phyloP scores from a whole-genome alignment of 805 yeast genomes.

The Metschnikowia arizonensis region DNA sequence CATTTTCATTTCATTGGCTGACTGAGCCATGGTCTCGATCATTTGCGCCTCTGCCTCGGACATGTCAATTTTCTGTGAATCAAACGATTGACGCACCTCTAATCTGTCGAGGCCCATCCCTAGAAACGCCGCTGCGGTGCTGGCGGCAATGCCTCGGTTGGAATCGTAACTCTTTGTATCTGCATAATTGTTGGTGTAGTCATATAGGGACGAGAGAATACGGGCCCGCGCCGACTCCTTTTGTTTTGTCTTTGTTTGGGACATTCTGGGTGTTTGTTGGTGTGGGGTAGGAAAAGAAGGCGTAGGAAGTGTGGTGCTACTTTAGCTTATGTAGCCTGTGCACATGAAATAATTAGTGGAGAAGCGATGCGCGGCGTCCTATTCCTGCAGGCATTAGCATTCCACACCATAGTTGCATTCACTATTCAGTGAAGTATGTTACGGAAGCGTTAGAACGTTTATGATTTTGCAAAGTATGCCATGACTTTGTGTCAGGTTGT shows the following conservation, averaged over 20 bases:
- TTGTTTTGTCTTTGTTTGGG: slow-evolving; percentile 5
- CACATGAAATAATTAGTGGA: slow-evolving; percentile 5
- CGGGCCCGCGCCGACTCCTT: slow-evolving; percentile 10
- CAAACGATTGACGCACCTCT: slow-evolving; percentile 4
- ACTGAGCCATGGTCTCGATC: slow-evolving; percentile 27
- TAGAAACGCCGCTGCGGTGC: slow-evolving; percentile 34
- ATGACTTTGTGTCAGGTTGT: too few relatives aligned
- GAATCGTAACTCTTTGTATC: slow-evolving; percentile 23
- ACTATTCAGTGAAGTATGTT: too few relatives aligned
- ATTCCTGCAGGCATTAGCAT: not conserved
- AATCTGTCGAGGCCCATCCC: slow-evolving; percentile 28
- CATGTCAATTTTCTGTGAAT: slow-evolving; percentile 9
- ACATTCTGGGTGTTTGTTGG: slow-evolving; percentile 1
- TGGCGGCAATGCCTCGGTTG: slow-evolving; percentile 34
- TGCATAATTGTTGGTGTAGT: slow-evolving; percentile 25
- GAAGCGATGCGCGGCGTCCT: slow-evolving; percentile 4
- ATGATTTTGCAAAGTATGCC: too few relatives aligned
- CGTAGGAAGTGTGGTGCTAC: not conserved
- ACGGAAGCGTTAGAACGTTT: too few relatives aligned
- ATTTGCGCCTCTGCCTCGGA: slow-evolving; percentile 28
- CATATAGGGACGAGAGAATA: slow-evolving; percentile 19
- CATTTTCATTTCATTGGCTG: slow-evolving; percentile 26
- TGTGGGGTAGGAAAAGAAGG: not conserved
- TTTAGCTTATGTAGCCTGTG: too few relatives aligned
- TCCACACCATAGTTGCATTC: too few relatives aligned